Base-by-base conservation (phyloP, 2,329 filamentous ascomycete genomes). In the Gremmenia infestans region DNA sequence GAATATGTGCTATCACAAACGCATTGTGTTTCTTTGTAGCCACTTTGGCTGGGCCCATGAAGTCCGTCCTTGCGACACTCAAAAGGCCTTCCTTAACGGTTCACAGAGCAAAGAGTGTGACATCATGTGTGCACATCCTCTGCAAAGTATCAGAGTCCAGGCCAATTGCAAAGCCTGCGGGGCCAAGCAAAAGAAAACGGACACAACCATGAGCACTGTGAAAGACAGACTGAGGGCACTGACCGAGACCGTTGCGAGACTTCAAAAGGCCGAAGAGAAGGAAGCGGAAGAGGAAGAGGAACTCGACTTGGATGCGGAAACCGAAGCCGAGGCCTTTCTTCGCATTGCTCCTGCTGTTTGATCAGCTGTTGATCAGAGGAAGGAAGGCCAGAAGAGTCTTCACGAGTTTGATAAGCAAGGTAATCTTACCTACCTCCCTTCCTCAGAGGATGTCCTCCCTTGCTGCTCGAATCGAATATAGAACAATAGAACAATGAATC, bases 1-100 rank as follows among this genome's bases (percentile, higher is more conserved):
- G 9, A 50, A 7, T 6, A 54, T 54, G 52, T 54, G 52, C 35
- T 42, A 39, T 22, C 45, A 54, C 52, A 43, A 42, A 42, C 15
- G 52, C 8, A 50, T 49, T 22, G 15, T 54, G 3, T 54, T 45
- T 25, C 8, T 22, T 8, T 54, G 52, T 23, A 9, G 28, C 12
- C 52, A 54, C 36, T 49, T 39, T 37, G 45, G 46, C 37, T 54
- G 45, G 46, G 42, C 17, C 9, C 5, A 35, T 4, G 42, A 50
- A 45, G 37, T 54, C 11, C 28, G 35, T 23, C 35, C 52, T 25
- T 54, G 52, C 28, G 28, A 49, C 12, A 5, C 19, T 15, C 35
- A 54, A 17, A 48, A 32, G 28, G 11, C 11, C 7, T 35, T 48
- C 45, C 45, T 48, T 12, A 14, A 17, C 14, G 45, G 23, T 7